These are phyloP conservation scores for Brassica carinata DNA, from an alignment of 345 rosid species.

Conservation along the genomic window DNA sequence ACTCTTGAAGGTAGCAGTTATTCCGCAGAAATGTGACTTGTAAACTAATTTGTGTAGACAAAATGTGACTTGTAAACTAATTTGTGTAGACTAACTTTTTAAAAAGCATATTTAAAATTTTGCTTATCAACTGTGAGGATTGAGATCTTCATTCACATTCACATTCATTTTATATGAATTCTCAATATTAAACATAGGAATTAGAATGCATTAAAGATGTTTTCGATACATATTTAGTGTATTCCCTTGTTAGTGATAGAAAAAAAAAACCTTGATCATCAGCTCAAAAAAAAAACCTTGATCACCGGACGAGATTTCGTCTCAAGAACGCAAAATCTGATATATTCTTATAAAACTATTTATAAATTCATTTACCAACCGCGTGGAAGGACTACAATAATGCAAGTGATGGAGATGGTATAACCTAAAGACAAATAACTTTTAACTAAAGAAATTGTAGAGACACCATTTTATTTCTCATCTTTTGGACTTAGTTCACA, in stretches of 20 bases:
- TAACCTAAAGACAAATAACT: constrained; percentile 32
- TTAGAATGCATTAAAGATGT: constrained; percentile 6
- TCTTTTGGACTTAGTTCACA: constrained; percentile 2
- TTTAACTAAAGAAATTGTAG: constrained; percentile 22
- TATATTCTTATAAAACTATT: not conserved
- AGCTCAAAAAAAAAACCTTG: not conserved
- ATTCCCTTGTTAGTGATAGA: not conserved
- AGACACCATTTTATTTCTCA: constrained; percentile 23
- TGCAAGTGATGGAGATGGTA: constrained; percentile 33
- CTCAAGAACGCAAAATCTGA: constrained; percentile 4
- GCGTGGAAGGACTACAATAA: constrained; percentile 27
- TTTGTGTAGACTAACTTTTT: not conserved
- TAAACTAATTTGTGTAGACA: not conserved
- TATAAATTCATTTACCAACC: constrained; percentile 5
- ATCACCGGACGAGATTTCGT: constrained; percentile 15
- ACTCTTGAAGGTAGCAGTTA: constrained; percentile 9
- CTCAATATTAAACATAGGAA: not conserved
- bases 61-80: not conserved
- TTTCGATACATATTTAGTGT: not conserved
- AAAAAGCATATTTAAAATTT: not conserved
- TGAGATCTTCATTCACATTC: not conserved
- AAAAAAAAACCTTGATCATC: not conserved
- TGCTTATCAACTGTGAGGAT: not conserved
- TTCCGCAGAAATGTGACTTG: constrained; percentile 12
- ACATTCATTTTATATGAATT: not conserved